phyloP scores from a whole-genome alignment of 2,329 filamentous ascomycete genomes.

The Sclerotinia subarctica region DNA sequence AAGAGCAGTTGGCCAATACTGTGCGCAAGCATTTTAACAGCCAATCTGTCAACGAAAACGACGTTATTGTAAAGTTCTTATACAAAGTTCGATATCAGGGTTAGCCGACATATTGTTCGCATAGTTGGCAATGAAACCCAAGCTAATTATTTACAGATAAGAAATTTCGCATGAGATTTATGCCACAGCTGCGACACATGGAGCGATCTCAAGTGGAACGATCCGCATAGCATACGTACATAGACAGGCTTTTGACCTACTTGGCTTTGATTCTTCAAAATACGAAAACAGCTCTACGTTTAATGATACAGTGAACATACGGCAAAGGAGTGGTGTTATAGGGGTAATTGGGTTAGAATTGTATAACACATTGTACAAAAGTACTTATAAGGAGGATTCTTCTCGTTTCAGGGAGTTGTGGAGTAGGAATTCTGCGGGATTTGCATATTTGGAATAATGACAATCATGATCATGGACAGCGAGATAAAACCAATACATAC shows the following conservation, averaged over 20 bases:
- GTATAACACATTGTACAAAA: constrained; percentile 1
- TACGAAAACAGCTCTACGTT: background rate
- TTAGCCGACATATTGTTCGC: constrained; percentile 21
- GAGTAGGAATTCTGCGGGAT: background rate
- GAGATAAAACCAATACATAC: background rate
- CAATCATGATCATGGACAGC: background rate
- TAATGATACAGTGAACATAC: constrained; percentile 21
- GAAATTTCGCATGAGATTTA: constrained; percentile 41
- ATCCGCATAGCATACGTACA: background rate
- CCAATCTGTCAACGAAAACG: constrained; percentile 74
- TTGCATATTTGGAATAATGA: constrained; percentile 1
- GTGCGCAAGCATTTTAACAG: constrained; percentile 83
- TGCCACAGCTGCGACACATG: constrained; percentile 35
- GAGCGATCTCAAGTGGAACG: background rate
- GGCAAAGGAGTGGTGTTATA: constrained; percentile 1
- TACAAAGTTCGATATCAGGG: constrained; percentile 41
- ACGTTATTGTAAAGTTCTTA: constrained; percentile 65
- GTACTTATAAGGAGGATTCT: background rate
- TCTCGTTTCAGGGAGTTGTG: background rate
- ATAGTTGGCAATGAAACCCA: background rate
- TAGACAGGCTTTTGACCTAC: background rate
- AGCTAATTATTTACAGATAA: constrained; percentile 38
- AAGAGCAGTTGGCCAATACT: constrained; percentile 67
- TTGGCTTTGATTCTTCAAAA: background rate
- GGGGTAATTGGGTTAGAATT: constrained; percentile 8